Conservation (phyloP, 257 asterid genomes). For the Plectranthus barbatus region DNA sequence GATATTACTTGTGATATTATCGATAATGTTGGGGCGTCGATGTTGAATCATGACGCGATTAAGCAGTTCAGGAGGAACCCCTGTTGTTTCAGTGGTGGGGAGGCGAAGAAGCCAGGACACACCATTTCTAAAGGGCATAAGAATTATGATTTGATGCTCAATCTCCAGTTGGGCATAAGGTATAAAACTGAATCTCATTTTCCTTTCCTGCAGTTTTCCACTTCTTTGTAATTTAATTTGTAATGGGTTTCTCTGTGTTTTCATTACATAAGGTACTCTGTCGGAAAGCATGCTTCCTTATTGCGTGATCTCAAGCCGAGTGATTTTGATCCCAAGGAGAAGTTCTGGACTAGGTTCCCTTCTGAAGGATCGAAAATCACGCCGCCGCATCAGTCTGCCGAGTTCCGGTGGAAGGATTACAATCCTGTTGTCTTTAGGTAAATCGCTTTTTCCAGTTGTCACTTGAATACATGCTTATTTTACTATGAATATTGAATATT, state of each 20-base stretch:
- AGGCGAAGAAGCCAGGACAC: slow-evolving; percentile 83
- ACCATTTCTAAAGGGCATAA: slow-evolving; percentile 89
- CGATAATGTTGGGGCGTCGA: slow-evolving; percentile 76
- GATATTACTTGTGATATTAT: slow-evolving; percentile 94
- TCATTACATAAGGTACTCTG: slow-evolving; percentile 48
- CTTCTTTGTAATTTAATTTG: neutral
- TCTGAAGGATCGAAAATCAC: slow-evolving; percentile 76
- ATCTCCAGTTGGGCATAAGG: slow-evolving; percentile 97
- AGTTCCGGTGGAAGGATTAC: slow-evolving; percentile 91
- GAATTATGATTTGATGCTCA: slow-evolving; percentile 91
- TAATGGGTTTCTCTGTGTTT: neutral
- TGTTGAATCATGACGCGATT: slow-evolving; percentile 50
- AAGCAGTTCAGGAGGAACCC: slow-evolving; percentile 75
- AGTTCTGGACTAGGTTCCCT: slow-evolving; percentile 90
- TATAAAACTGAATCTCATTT: slow-evolving; percentile 4
- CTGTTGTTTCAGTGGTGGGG: slow-evolving; percentile 47
- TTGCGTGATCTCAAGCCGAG: slow-evolving; percentile 45
- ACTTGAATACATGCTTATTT: neutral
- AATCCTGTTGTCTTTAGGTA: slow-evolving; percentile 89
- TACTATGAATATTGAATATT: neutral
- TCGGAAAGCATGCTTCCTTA: slow-evolving; percentile 70
- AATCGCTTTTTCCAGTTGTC: neutral
- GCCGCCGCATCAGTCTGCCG: slow-evolving; percentile 74
- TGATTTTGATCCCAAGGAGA: slow-evolving; percentile 88
- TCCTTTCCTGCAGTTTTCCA: neutral